phyloP scores from a whole-genome alignment of 2,329 filamentous ascomycete species.

The Cladosporium sp. region DNA sequence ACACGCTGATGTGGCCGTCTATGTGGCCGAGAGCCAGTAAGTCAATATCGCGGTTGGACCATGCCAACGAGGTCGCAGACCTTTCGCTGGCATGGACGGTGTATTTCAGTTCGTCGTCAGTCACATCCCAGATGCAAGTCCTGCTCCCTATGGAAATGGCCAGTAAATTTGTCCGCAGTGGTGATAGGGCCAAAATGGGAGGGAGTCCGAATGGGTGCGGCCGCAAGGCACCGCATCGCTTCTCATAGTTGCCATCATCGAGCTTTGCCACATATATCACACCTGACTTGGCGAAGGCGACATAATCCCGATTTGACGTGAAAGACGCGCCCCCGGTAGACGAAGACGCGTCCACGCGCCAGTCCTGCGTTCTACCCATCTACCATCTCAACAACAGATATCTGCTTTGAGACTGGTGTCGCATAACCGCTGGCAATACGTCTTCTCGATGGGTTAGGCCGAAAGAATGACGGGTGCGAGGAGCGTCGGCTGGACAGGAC shows the following conservation, averaged over 20 bases:
- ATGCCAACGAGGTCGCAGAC: slow-evolving; percentile 25
- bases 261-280: not conserved
- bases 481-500: not conserved
- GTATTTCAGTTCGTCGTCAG: slow-evolving; percentile 16
- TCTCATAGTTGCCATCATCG: slow-evolving; percentile 1
- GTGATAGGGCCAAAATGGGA: slow-evolving; percentile 25
- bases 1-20: slow-evolving; percentile 28
- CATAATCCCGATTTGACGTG: slow-evolving; percentile 2
- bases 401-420: not conserved
- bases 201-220: slow-evolving; percentile 13
- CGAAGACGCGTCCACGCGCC: slow-evolving; percentile 17
- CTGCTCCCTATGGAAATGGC: slow-evolving; percentile 27
- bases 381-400: slow-evolving; percentile 2
- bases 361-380: slow-evolving; percentile 10
- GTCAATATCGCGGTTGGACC: slow-evolving; percentile 21
- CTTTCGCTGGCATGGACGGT: slow-evolving; percentile 27
- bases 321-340: not conserved
- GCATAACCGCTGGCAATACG: not conserved
- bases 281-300: not conserved
- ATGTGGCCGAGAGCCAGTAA: slow-evolving; percentile 26
- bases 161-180: slow-evolving; percentile 24
- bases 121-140: slow-evolving; percentile 27
- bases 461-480: not conserved
- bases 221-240: not conserved
- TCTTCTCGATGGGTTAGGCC: not conserved